phyloP scores from a whole-genome alignment of 345 rosid species.

The Pistacia atlantica region DNA sequence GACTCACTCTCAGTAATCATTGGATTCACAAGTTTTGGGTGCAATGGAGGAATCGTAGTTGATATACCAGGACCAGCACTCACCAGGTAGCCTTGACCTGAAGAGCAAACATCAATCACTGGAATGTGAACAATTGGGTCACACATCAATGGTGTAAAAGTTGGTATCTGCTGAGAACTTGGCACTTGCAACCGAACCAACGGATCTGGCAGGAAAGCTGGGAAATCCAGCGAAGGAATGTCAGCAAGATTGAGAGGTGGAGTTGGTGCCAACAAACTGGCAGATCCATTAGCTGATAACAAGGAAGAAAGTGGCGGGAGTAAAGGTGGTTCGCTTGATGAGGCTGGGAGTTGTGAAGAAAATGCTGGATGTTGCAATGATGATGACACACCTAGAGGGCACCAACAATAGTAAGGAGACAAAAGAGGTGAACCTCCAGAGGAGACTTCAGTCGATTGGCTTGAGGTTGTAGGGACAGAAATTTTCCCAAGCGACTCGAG shows the following conservation, averaged over 20 bases:
- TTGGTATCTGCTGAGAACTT: constrained; percentile 64
- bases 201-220: constrained; percentile 61
- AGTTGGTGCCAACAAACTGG: constrained; percentile 53
- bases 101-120: constrained; percentile 83
- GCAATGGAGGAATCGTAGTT: constrained; percentile 64
- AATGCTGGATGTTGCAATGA: constrained; percentile 40
- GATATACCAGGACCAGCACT: constrained; percentile 77
- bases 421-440: constrained; percentile 48
- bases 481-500: constrained; percentile 50
- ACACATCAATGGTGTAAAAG: constrained; percentile 84
- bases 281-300: constrained; percentile 49
- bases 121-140: constrained; percentile 96
- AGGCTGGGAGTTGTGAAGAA: constrained; percentile 38
- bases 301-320: constrained; percentile 74
- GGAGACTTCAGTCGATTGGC: constrained; percentile 41
- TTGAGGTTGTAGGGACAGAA: constrained; percentile 31
- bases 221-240: constrained; percentile 53
- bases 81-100: constrained; percentile 93
- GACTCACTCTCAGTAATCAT: constrained; percentile 62
- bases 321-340: constrained; percentile 50
- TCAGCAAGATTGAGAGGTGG: constrained; percentile 56
- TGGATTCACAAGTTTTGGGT: constrained; percentile 53
- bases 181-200: constrained; percentile 55
- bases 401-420: constrained; percentile 94
- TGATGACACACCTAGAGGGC: constrained; percentile 61